A percentile compares a stretch with the other conserved stretches of the same genome.
phyloP scores from a whole-genome alignment of 2,329 filamentous ascomycete genomes.

The Sporothrix curviconia region DNA sequence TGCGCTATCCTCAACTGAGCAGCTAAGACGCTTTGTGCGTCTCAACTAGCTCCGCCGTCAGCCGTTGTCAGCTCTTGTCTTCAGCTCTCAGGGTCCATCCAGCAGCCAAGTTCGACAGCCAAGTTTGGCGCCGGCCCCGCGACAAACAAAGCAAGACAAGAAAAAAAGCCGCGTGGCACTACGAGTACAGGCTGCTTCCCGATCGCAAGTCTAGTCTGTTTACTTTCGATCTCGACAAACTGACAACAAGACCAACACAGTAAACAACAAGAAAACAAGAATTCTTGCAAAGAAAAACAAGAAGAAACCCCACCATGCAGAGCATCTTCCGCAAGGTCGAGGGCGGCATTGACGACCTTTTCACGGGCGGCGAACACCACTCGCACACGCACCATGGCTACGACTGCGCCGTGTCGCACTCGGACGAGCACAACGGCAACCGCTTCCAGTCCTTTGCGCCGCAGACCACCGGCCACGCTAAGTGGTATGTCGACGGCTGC shows the following conservation, averaged over 20 bases:
- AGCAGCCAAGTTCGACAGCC: background rate
- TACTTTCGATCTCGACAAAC: background rate
- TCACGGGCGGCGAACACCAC: constrained; percentile 34
- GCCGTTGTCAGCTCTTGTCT: background rate
- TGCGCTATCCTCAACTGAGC: constrained; percentile 6
- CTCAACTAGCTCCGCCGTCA: constrained; percentile 5
- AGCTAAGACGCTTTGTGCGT: too few species aligned
- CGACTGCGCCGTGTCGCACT: constrained; percentile 36
- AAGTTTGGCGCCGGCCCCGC: background rate
- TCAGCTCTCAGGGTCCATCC: background rate
- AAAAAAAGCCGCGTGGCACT: constrained; percentile 7
- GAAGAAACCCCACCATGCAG: constrained; percentile 27
- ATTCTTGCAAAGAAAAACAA: background rate
- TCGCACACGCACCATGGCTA: constrained; percentile 41
- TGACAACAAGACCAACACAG: background rate
- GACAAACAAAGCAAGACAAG: background rate
- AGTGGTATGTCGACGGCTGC: constrained; percentile 84
- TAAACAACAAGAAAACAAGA: background rate
- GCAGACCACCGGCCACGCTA: constrained; percentile 64
- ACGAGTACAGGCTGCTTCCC: background rate
- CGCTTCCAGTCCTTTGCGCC: constrained; percentile 66
- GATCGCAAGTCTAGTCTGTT: background rate
- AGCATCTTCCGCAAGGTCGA: constrained; percentile 40
- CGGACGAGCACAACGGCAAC: constrained; percentile 39
- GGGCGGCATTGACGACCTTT: constrained; percentile 33